phyloP scores from a whole-genome alignment of 2,329 filamentous ascomycete species.

The Diaporthe helianthi region DNA sequence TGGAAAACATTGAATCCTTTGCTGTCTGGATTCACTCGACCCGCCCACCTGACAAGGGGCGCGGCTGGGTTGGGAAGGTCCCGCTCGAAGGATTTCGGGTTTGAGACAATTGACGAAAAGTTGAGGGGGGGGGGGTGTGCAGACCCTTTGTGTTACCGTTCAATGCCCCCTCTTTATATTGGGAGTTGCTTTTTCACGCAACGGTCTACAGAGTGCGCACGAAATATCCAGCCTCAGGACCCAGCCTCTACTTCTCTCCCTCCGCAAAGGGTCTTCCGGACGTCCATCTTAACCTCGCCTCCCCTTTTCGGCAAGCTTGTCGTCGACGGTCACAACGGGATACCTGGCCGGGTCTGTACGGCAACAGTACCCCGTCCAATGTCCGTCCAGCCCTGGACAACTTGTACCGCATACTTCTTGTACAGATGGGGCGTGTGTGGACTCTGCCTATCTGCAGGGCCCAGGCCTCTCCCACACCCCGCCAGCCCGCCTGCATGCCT shows the following conservation, averaged over 20 bases:
- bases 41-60: conserved; percentile 15
- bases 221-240: conserved; percentile 31
- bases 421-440: conserved; percentile 27
- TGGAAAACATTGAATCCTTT: conserved; percentile 2
- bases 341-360: conserved; percentile 12
- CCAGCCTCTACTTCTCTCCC: conserved; percentile 5
- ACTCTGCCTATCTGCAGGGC: conserved; percentile 32
- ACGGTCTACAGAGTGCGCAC: conserved; percentile 29
- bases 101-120: conserved; percentile 33
- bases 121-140: conserved; percentile 26
- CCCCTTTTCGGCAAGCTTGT: conserved; percentile 22
- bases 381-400: conserved; percentile 13
- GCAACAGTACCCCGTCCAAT: conserved; percentile 7
- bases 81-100: conserved; percentile 30
- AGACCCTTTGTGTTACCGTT: conserved; percentile 30
- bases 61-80: conserved; percentile 32
- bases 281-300: conserved; percentile 23
- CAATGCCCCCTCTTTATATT: conserved; percentile 25
- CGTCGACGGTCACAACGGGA: conserved; percentile 14
- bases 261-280: conserved; percentile 23
- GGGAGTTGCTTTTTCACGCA: conserved; percentile 18
- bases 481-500: conserved; percentile 2
- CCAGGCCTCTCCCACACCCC: not conserved
- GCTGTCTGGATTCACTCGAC: conserved; percentile 16
- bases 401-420: conserved; percentile 28